Conservation (phyloP, 2,329 filamentous ascomycete genomes). For the Penicillium aurantiogriseum region DNA sequence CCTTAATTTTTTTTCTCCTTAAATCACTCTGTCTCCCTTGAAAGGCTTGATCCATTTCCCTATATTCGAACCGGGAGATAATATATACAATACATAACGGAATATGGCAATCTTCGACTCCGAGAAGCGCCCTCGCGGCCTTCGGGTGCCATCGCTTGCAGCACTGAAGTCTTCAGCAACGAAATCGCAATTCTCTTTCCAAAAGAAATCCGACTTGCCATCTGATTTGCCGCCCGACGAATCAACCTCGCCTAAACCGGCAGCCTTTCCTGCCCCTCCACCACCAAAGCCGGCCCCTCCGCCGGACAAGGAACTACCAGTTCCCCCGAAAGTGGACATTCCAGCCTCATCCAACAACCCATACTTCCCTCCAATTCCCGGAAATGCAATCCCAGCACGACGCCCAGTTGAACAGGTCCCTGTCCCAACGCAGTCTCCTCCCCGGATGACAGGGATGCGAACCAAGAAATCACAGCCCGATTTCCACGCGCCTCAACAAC, state of each 20-base stretch:
- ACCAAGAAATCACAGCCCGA: constrained; percentile 1
- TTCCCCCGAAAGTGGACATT: constrained; percentile 2
- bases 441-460: constrained; percentile 5
- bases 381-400: not conserved
- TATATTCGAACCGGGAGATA: not conserved
- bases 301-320: constrained; percentile 19
- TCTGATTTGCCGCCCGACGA: constrained; percentile 18
- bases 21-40: not conserved
- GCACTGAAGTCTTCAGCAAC: constrained; percentile 27
- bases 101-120: constrained; percentile 36
- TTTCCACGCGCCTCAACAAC: not conserved
- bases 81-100: not conserved
- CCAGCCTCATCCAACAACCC: constrained; percentile 4
- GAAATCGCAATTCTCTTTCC: constrained; percentile 27
- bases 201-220: constrained; percentile 16
- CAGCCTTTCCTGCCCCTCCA: constrained; percentile 16
- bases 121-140: constrained; percentile 35
- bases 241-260: constrained; percentile 1
- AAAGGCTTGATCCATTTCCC: too few species aligned
- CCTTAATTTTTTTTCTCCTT: not conserved
- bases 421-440: not conserved
- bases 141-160: constrained; percentile 35
- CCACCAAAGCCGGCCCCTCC: constrained; percentile 30
- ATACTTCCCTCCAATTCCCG: constrained; percentile 7
- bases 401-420: constrained; percentile 8